phyloP scores from a whole-genome alignment of 345 rosid species.

The Pistacia vera region DNA sequence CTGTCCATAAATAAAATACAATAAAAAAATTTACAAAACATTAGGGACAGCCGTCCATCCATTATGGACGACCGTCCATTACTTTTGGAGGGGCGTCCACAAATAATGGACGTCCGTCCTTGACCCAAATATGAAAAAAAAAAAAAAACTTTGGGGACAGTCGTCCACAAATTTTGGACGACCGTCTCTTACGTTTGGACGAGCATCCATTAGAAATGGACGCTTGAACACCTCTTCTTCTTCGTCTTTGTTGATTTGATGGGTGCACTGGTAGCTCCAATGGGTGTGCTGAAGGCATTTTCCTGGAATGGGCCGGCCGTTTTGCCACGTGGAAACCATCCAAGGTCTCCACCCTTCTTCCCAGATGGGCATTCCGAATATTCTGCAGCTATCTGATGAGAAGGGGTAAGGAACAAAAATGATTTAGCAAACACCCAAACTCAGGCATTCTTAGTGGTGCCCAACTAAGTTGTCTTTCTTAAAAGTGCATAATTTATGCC shows the following conservation, averaged over 20 bases:
- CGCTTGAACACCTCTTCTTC: too few species aligned
- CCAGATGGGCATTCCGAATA: slow-evolving; percentile 97
- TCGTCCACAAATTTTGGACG: too few species aligned
- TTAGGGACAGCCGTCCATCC: too few species aligned
- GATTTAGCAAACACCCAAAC: not conserved
- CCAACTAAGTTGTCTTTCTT: not conserved
- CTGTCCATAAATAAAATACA: too few species aligned
- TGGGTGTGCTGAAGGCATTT: slow-evolving; percentile 73
- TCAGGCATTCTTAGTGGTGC: not conserved
- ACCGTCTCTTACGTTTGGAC: too few species aligned
- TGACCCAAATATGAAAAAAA: too few species aligned
- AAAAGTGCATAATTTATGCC: not conserved
- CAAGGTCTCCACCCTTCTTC: slow-evolving; percentile 97
- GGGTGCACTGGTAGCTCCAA: slow-evolving; percentile 95
- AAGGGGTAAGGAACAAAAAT: not conserved
- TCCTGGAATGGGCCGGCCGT: slow-evolving; percentile 99
- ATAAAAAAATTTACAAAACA: too few species aligned
- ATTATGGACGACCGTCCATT: too few species aligned
- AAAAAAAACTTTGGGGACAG: too few species aligned
- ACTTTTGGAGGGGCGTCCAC: too few species aligned
- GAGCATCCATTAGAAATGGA: too few species aligned
- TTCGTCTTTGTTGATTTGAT: slow-evolving; percentile 98
- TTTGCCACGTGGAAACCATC: slow-evolving; percentile 98
- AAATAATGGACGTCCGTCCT: too few species aligned
- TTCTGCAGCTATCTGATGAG: slow-evolving; percentile 78